phyloP scores from a whole-genome alignment of 1,284 basidiomycete genomes.

The Sanghuangporus baumii region DNA sequence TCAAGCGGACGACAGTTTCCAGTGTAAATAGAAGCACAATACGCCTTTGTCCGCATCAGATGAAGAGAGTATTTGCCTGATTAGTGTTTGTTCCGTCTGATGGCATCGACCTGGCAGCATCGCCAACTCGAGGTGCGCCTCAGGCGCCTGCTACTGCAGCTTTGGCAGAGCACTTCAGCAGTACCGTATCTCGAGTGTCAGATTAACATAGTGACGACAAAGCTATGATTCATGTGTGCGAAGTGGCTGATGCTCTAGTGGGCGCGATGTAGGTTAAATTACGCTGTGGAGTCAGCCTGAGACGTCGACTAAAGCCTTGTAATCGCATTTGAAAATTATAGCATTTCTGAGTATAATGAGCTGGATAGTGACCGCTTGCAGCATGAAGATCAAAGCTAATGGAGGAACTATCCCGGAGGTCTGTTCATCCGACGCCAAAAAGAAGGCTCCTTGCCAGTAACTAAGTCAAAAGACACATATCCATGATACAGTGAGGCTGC shows the following conservation, averaged over 20 bases:
- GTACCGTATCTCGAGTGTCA: background rate
- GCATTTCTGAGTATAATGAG: background rate
- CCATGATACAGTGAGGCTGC: background rate
- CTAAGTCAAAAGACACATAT: background rate
- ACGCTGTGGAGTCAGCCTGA: no score
- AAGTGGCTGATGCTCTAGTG: background rate
- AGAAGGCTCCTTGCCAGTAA: no score
- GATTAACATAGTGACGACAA: background rate
- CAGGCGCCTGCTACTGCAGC: background rate
- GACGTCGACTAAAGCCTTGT: no score
- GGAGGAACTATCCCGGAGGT: background rate
- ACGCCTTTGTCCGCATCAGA: background rate
- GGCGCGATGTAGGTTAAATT: background rate
- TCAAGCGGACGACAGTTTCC: background rate
- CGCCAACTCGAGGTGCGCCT: background rate
- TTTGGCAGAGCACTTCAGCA: background rate
- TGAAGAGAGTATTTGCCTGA: background rate
- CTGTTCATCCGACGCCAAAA: background rate
- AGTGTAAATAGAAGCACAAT: background rate
- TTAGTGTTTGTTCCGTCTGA: background rate
- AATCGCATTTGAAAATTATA: no score
- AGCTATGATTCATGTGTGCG: background rate
- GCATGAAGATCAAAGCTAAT: background rate
- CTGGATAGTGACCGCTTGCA: background rate
- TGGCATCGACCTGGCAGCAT: background rate